Base-by-base conservation (phyloP, 805 yeast genomes). In the Peterozyma toletana region DNA sequence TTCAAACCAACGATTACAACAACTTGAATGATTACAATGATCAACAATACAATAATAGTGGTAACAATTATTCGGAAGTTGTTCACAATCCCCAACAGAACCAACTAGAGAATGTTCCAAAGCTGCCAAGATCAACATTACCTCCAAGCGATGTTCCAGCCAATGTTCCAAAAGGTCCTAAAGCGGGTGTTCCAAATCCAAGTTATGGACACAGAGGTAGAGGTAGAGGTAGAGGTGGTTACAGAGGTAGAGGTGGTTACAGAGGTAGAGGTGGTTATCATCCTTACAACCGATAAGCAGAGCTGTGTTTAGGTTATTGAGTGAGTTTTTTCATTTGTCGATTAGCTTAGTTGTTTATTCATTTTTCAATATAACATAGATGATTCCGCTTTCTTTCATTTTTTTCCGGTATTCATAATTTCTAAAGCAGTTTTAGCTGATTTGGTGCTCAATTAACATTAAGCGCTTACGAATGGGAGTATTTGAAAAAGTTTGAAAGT, bases 161-260 rank as follows among this genome's bases (percentile, higher is more conserved):
- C 37, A 68, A 66, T 47, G 61, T 70, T 42, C 80, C 80, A 48
- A 73, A 68, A 57, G 80, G 80, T 30, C 79, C 80, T 45, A 72
- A 37, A 36, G 42, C 39, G 11, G 41, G 41, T 38, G 34, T 38
- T 34, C 30, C 45, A 27, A 30, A 31, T 27, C 13, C 33, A 9
- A 33, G 48, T 39, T 17, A 30, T 17, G 40, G 47, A 39, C 21
- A 42, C 39, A 14, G 47, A 41, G 36, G 43, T 11, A 18, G 41
- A 29, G 37, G 42, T 9, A 15, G 44, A 14, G 41, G 40, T 15
- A 39, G 51, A 36, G 39, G 46, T 29, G 40, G 47, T 33, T 42
- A 42, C 37, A 35, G 50, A 43, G 11, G 47, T 21, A 34, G 51
- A 41, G 29, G 45, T 29, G n/a, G 41, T 27, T 44, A 40, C 37